Evolutionary conservation across 208 protist species (phyloP), one percentile per base, ranked within the genome.

Genomic region (Kentomonas sorsogonicus): DNA sequence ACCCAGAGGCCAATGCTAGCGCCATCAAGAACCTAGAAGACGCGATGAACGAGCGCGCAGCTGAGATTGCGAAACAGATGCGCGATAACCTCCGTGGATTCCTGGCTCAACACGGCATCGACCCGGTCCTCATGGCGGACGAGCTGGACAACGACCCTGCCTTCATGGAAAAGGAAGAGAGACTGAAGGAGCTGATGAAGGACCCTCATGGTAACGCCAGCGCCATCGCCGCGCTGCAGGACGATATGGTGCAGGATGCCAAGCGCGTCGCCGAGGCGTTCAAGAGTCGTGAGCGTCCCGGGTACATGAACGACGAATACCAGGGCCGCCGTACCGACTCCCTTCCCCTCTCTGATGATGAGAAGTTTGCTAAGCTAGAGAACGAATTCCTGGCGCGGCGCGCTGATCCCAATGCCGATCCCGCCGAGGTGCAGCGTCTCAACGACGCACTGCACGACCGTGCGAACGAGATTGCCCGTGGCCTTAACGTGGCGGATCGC

Each of bases 11-110:
- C 36, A 80, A 81, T 57, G 67, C 56, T 4, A 51, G 51, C 10
- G 66, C 63, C 7, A 72, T 86, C 44, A 61, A 39, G 47, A 39
- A 67, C 11, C 27, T 75, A 22, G 63, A 79, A 47, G 52, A 52
- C 1, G 34, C 25, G 16, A 77, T 90, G 59, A 82, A 86, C 26
- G 46, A 81, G n/a, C 72, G 71, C 25, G 73, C 65, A 18, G 75
- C 81, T 51, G 63, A 74, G 11, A 55, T 91, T 54, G 84, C 83
- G 23, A 59, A 34, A n/a, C 53, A 75, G 20, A n/a, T 55, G 53
- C 77, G 77, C 10, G 47, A 68, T 48, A 46, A 69, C n/a, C 69
- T 74, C 34, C 71, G 81, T 27, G 60, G 25, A 36, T 86, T 76
- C 41, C 66, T 91, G 22, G 51, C 62, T 11, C 33, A 34, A 2